These are phyloP conservation scores for Lyophyllum semitale DNA, from an alignment of 768 basidiomycete species.

Conservation along the genomic window DNA sequence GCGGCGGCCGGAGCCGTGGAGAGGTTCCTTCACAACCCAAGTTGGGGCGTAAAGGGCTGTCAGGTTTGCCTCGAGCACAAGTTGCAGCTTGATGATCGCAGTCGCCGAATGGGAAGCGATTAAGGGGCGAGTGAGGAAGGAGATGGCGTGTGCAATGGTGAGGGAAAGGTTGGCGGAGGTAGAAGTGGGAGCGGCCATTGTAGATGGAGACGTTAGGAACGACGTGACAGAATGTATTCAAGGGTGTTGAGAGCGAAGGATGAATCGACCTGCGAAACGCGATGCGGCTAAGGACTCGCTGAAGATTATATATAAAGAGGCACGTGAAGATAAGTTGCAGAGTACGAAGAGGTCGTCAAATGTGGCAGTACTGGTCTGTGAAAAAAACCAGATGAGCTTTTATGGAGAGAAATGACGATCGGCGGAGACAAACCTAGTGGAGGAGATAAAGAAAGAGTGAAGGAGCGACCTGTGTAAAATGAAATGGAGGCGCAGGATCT, in stretches of 20 bases:
- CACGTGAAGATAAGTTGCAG: not conserved
- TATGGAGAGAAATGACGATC: not conserved
- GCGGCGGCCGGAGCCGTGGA: conserved; percentile 70
- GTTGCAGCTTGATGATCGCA: conserved; percentile 69
- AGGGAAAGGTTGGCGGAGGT: conserved; percentile 51
- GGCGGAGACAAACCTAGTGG: conserved; percentile 1
- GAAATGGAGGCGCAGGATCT: conserved; percentile 9
- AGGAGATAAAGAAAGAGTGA: conserved; percentile 1
- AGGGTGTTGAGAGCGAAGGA: conserved; percentile 27
- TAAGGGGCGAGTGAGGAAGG: conserved; percentile 72
- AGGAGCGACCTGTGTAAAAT: conserved; percentile 1
- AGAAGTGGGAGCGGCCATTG: conserved; percentile 42
- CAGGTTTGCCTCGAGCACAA: conserved; percentile 73
- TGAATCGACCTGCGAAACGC: conserved; percentile 68
- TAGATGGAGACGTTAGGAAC: conserved; percentile 20
- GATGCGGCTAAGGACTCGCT: conserved; percentile 33
- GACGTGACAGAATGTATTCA: conserved; percentile 15
- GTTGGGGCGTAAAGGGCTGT: conserved; percentile 66
- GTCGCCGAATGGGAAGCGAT: conserved; percentile 55
- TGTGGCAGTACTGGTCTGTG: conserved; percentile 4
- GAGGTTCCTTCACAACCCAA: conserved; percentile 66
- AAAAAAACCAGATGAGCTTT: conserved; percentile 3
- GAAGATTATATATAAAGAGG: conserved; percentile 25
- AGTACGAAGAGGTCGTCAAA: conserved; percentile 22
- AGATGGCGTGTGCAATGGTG: conserved; percentile 73